Evolutionary conservation across 176 grass and related monocot genomes (phyloP).

Genomic region (Alopecurus myosuroides): DNA sequence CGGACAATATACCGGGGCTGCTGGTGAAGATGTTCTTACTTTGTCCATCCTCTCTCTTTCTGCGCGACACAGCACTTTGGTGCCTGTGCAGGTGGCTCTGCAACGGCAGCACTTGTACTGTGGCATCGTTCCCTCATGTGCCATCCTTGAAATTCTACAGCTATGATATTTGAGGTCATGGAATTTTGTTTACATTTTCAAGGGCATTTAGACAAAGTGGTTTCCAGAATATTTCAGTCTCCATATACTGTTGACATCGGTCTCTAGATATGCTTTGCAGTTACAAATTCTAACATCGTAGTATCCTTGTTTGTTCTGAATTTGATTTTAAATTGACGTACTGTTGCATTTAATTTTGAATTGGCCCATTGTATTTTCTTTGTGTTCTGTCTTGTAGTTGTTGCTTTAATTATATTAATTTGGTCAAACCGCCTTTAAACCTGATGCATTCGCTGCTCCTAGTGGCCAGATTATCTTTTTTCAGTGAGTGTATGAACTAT

Average conservation of each 20-base stretch:
- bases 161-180: background rate
- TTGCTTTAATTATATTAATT: background rate
- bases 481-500: background rate
- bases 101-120: background rate
- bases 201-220: background rate
- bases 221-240: background rate
- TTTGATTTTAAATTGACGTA: background rate
- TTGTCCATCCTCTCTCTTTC: background rate
- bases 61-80: too few relatives aligned
- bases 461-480: background rate
- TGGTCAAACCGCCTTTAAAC: too few relatives aligned
- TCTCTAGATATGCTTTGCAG: background rate
- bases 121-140: background rate
- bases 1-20: too few relatives aligned
- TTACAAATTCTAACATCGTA: background rate
- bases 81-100: too few relatives aligned
- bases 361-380: background rate
- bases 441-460: too few relatives aligned
- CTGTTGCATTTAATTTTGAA: background rate
- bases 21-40: too few relatives aligned
- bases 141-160: constrained; percentile 13
- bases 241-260: background rate
- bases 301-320: background rate
- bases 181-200: background rate
- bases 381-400: background rate